phyloP scores from a whole-genome alignment of 768 basidiomycete species.

The Kwoniella newhampshirensis region DNA sequence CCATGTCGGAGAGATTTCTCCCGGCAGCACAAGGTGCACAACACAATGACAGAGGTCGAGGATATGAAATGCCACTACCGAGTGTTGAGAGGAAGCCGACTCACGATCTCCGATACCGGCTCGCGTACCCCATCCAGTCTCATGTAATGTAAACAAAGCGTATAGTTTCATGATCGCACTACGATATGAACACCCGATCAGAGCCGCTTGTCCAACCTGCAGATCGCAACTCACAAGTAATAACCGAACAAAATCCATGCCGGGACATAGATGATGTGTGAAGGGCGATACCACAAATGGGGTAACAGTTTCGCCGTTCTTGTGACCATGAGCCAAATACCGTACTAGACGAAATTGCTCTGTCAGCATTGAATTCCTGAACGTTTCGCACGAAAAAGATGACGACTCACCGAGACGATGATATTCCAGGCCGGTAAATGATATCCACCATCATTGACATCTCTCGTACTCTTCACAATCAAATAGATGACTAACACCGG shows the following conservation, averaged over 20 bases:
- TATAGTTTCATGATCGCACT: constrained; percentile 88
- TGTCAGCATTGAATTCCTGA: background rate
- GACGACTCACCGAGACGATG: constrained; percentile 33
- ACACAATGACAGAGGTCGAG: background rate
- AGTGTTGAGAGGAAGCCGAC: too few species aligned
- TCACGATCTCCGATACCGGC: constrained; percentile 79
- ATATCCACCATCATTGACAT: constrained; percentile 46
- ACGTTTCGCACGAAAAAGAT: background rate
- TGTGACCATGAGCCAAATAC: constrained; percentile 56
- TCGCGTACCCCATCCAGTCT: constrained; percentile 96
- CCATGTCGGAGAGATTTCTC: background rate
- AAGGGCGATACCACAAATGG: constrained; percentile 73
- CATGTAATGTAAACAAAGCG: constrained; percentile 83
- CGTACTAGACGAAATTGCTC: constrained; percentile 39
- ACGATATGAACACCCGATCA: background rate
- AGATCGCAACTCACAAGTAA: constrained; percentile 62
- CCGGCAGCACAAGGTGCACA: constrained; percentile 1
- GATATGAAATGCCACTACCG: too few species aligned
- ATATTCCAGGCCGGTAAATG: constrained; percentile 53
- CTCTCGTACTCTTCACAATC: constrained; percentile 73
- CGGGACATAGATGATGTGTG: constrained; percentile 77
- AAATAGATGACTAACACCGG: constrained; percentile 74
- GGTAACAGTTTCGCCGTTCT: constrained; percentile 67
- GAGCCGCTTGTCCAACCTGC: constrained; percentile 9
- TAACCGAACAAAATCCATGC: constrained; percentile 87